Evolutionary conservation across 2,329 filamentous ascomycete genomes (phyloP), one percentile per base, ranked within the genome.

Genomic region (Exophiala viscosa): DNA sequence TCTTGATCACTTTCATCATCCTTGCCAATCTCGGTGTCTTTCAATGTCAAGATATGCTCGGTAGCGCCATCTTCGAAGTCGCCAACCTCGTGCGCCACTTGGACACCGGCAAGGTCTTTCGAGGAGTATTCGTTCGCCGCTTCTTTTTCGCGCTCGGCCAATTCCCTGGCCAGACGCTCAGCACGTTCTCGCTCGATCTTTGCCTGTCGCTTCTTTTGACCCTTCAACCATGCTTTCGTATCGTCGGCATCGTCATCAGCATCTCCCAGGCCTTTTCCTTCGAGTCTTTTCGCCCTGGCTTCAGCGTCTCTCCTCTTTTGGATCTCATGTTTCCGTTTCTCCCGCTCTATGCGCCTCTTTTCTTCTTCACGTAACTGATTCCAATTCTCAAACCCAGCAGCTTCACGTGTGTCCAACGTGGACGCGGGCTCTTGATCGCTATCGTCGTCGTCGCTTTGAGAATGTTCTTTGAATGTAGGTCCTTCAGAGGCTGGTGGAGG

Each of bases 11-110:
- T 88, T 53, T 88, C 83, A 44, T 90, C 82, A 10, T 48, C 60
- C 10, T 58, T 56, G 33, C 57, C 59, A 49, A 99, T 89, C 1
- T 88, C 89, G 1, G 87, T 82, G 70, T 99, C 93, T 66, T 96
- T 96, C n/a, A 99, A 79, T 0, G 92, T 96, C 48, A 99, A 76
- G 31, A 99, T 84, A 66, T 97, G 90, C 54, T 96, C 91, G 14
- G 43, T 44, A 2, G 44, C 32, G 18, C 31, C 56, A 47, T 90
- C 89, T 18, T 88, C 84, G 58, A 99, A 92, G 17, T 88, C 82
- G 3, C 82, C 82, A 53, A 91, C 72, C 67, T 96, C 90, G 68
- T 99, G 93, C 3, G 85, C 91, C 47, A 99, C 92, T 67, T 89
- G 93, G 63, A 99, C 85, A 34, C 92, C 93, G 0, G 90, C 87